Evolutionary conservation across 495 filamentous ascomycete species (phyloP), one percentile per base, ranked within the genome.

Genomic region (Penicillium antarcticum): DNA sequence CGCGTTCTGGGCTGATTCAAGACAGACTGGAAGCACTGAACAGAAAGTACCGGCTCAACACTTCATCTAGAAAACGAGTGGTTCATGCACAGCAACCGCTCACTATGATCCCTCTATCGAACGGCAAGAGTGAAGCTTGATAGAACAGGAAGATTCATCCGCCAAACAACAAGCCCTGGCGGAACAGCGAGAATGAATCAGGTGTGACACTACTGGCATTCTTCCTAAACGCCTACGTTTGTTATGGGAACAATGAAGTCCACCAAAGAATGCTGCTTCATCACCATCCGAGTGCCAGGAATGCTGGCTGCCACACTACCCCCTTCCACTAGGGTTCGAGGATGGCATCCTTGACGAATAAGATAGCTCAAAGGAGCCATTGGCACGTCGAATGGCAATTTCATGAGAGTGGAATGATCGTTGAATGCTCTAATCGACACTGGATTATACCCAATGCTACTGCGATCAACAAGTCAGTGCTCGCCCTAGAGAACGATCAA

Each of bases 181-280:
- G 49, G 23, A 45, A 43, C 40, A 51, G 40, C 42, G 32, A 47
- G 41, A 39, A 6, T 13, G 26, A 29, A 29, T 23, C 32, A 14
- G 44, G 42, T 35, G 51, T 18, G 6, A 6, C 38, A 21, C n/a
- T 37, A 14, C 49, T 14, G 12, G 21, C 50, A 61, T 61, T 64
- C 58, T 36, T 21, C 16, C 38, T 13, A 18, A 53, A 57, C 53
- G 21, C 36, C 32, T 31, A 23, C 49, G 29, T 63, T 72, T 74
- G 71, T 74, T 74, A 68, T 72, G 63, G 56, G 43, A 61, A 53
- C 40, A 53, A 58, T 60, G 45, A 44, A 58, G 40, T 38, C 41
- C 42, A 45, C 41, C 42, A 42, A 57, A 57, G 71, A 74, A 74
- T 74, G 71, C 61, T 53, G 48, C 40, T 47, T 49, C 68, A 71